These are phyloP conservation scores for Cutaneotrichosporon cyanovorans DNA, from an alignment of 1,284 basidiomycete genomes.

Conservation along the genomic window DNA sequence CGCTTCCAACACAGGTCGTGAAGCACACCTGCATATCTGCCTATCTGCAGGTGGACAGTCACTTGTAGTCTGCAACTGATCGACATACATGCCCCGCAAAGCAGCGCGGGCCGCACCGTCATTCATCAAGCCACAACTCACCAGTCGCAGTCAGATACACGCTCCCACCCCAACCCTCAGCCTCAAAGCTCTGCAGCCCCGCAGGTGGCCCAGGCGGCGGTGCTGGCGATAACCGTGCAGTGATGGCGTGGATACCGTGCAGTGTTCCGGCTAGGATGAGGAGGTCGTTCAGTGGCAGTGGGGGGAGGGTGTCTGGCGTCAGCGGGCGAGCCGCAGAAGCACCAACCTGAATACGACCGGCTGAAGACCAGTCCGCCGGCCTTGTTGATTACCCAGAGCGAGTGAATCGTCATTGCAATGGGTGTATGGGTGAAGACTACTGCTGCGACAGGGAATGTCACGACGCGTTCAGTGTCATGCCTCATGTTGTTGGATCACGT, in stretches of 20 bases:
- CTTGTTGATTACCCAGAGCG: conserved; percentile 84
- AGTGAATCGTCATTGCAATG: conserved; percentile 44
- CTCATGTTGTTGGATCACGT: too few species aligned
- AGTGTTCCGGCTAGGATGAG: conserved; percentile 94
- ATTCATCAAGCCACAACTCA: too few species aligned
- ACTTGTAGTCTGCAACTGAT: too few species aligned
- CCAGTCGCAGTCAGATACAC: conserved; percentile 81
- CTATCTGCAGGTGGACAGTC: too few species aligned
- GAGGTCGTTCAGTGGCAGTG: conserved; percentile 90
- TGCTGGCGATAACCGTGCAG: conserved; percentile 77
- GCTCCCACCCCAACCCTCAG: conserved; percentile 56
- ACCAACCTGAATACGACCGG: conserved; percentile 76
- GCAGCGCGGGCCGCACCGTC: too few species aligned
- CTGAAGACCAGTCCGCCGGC: conserved; percentile 95
- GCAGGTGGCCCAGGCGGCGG: conserved; percentile 69
- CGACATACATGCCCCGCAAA: too few species aligned
- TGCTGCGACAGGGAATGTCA: too few species aligned
- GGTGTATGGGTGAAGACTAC: not conserved
- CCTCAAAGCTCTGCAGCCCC: conserved; percentile 88
- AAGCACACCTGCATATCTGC: too few species aligned
- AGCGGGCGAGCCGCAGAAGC: conserved; percentile 17
- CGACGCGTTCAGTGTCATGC: too few species aligned
- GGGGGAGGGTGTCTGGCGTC: conserved; percentile 68
- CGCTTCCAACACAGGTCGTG: too few species aligned
- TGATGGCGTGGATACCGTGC: conserved; percentile 97